Evolutionary conservation across 257 asterid genomes (phyloP).

Genomic region (Solanum medicagineum): DNA sequence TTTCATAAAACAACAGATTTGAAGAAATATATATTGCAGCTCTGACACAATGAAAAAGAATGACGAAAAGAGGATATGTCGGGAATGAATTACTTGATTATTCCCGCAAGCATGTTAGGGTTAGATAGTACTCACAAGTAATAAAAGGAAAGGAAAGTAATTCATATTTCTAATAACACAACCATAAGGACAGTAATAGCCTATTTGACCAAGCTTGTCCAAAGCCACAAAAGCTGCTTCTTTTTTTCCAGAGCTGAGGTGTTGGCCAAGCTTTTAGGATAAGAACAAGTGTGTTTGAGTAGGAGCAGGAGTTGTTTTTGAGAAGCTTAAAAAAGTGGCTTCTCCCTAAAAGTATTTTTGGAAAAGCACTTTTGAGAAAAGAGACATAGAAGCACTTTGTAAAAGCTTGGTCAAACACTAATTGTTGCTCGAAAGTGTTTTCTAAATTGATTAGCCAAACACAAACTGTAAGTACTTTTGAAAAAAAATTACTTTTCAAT

Average conservation of each 20-base stretch:
- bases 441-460: neutral
- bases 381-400: neutral
- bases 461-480: neutral
- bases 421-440: neutral
- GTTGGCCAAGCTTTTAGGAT: neutral
- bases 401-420: neutral
- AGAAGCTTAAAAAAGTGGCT: neutral
- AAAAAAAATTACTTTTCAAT: neutral
- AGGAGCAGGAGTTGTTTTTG: neutral
- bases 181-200: neutral
- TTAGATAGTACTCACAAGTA: neutral
- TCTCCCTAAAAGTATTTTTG: neutral
- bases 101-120: neutral
- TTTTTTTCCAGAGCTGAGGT: neutral
- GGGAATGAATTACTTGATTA: neutral
- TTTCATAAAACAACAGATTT: neutral
- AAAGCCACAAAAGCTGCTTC: neutral
- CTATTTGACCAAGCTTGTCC: neutral
- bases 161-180: neutral
- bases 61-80: neutral
- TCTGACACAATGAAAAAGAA: neutral
- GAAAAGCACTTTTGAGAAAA: neutral
- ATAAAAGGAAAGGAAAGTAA: neutral
- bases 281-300: neutral
- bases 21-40: neutral